Conservation (phyloP, 495 filamentous ascomycete species). For the Pyrenula aspistea region DNA sequence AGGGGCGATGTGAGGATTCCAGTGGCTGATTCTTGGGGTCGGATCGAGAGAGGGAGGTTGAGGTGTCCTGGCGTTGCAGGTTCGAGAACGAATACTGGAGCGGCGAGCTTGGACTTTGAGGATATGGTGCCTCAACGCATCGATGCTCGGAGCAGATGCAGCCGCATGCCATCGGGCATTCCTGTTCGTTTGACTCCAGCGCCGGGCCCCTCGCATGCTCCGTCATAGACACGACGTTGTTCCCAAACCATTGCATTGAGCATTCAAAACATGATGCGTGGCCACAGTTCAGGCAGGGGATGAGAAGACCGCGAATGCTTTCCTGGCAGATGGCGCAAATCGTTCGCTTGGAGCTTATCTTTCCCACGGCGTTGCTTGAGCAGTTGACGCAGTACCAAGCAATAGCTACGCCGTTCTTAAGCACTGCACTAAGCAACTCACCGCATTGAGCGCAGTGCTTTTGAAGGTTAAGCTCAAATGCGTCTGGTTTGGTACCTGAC, state of each 20-base stretch:
- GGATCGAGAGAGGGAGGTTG: not conserved
- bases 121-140: slow-evolving; percentile 13
- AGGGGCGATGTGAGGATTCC: not conserved
- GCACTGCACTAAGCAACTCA: slow-evolving; percentile 17
- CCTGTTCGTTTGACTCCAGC: slow-evolving; percentile 5
- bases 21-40: not conserved
- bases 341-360: slow-evolving; percentile 24
- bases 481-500: slow-evolving; percentile 6
- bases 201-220: slow-evolving; percentile 2
- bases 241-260: slow-evolving; percentile 28
- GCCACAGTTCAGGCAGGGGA: slow-evolving; percentile 39
- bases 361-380: slow-evolving; percentile 16
- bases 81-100: not conserved
- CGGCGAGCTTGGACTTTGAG: not conserved
- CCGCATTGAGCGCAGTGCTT: slow-evolving; percentile 34
- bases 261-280: slow-evolving; percentile 40
- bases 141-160: slow-evolving; percentile 34
- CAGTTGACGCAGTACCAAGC: slow-evolving; percentile 21
- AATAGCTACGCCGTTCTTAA: slow-evolving; percentile 11
- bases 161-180: slow-evolving; percentile 36
- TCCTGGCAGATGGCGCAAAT: slow-evolving; percentile 36
- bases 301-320: slow-evolving; percentile 33
- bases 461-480: slow-evolving; percentile 26
- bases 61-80: not conserved
- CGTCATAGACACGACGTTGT: slow-evolving; percentile 1